Conservation (phyloP, 2,329 filamentous ascomycete genomes). For the Fusarium gaditjirri region DNA sequence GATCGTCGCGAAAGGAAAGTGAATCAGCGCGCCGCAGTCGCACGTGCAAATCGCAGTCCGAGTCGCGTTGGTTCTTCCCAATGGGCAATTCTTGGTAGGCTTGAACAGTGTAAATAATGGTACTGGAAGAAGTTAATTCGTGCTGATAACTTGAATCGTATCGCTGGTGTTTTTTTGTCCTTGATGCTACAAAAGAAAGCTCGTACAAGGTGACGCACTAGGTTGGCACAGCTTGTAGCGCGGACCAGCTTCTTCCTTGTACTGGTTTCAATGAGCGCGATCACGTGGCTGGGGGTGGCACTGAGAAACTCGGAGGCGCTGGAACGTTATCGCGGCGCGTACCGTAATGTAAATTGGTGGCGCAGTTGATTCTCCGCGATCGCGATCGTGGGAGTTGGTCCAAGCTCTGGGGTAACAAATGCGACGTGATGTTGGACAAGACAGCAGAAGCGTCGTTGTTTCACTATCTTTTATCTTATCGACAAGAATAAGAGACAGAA, state of each 20-base stretch:
- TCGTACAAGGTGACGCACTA: slow-evolving; percentile 44
- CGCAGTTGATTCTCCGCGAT: slow-evolving; percentile 13
- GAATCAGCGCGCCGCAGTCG: slow-evolving; percentile 16
- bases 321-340: slow-evolving; percentile 29
- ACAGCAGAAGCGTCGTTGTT: background rate
- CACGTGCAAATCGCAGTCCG: slow-evolving; percentile 27
- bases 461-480: slow-evolving; percentile 4
- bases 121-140: background rate
- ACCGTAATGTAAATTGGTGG: slow-evolving; percentile 14
- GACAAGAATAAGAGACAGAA: background rate
- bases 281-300: slow-evolving; percentile 32
- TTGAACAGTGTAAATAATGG: background rate
- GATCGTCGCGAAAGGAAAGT: slow-evolving; percentile 28
- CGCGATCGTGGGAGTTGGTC: slow-evolving; percentile 30
- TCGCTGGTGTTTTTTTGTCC: background rate
- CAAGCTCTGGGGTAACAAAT: slow-evolving; percentile 23
- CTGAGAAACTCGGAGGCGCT: slow-evolving; percentile 16
- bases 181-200: slow-evolving; percentile 26
- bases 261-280: slow-evolving; percentile 31
- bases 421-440: slow-evolving; percentile 8
- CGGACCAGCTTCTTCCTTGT: slow-evolving; percentile 35
- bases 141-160: background rate
- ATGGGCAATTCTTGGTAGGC: slow-evolving; percentile 2
- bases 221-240: slow-evolving; percentile 28
- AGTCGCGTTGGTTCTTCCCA: slow-evolving; percentile 18